A percentile compares a stretch with the other conserved stretches of the same genome.
These are phyloP conservation scores for Ophiostoma fasciatum DNA, from an alignment of 2,329 filamentous ascomycete genomes.

Conservation along the genomic window DNA sequence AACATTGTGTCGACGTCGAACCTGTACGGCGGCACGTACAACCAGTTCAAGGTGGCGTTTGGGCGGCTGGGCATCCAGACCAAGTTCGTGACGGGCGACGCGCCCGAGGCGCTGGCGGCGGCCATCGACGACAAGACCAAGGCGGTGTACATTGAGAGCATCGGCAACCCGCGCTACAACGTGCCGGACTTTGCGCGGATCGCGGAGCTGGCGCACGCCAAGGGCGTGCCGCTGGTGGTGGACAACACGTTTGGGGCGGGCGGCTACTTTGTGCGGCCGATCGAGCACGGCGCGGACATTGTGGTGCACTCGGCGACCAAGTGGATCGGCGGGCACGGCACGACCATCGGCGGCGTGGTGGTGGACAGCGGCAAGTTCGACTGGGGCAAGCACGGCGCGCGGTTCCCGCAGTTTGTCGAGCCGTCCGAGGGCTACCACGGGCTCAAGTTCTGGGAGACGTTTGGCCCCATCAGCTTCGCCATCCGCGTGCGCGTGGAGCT, in stretches of 20 bases:
- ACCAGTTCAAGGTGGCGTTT: constrained; percentile 87
- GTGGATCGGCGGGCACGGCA: constrained; percentile 94
- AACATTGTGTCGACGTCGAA: constrained; percentile 88
- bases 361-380: constrained; percentile 86
- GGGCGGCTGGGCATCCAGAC: constrained; percentile 76
- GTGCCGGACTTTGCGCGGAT: constrained; percentile 83
- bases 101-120: constrained; percentile 60
- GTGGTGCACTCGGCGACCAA: constrained; percentile 91
- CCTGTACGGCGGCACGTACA: constrained; percentile 91
- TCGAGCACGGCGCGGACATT: constrained; percentile 84
- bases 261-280: constrained; percentile 74
- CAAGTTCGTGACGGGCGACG: constrained; percentile 76
- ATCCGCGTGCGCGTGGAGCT: constrained; percentile 82
- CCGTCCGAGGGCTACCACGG: constrained; percentile 83
- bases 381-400: constrained; percentile 70
- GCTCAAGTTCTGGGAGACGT: constrained; percentile 87
- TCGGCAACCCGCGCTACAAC: constrained; percentile 89
- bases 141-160: constrained; percentile 81
- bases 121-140: constrained; percentile 90
- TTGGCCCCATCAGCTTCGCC: constrained; percentile 68
- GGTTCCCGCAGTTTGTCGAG: constrained; percentile 89
- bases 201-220: constrained; percentile 58
- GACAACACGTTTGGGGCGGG: constrained; percentile 95
- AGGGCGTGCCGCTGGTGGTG: constrained; percentile 54
- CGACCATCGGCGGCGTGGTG: constrained; percentile 75